These are phyloP conservation scores for Ceratocystis diversiconidia DNA, from an alignment of 2,329 filamentous ascomycete species.

Conservation along the genomic window DNA sequence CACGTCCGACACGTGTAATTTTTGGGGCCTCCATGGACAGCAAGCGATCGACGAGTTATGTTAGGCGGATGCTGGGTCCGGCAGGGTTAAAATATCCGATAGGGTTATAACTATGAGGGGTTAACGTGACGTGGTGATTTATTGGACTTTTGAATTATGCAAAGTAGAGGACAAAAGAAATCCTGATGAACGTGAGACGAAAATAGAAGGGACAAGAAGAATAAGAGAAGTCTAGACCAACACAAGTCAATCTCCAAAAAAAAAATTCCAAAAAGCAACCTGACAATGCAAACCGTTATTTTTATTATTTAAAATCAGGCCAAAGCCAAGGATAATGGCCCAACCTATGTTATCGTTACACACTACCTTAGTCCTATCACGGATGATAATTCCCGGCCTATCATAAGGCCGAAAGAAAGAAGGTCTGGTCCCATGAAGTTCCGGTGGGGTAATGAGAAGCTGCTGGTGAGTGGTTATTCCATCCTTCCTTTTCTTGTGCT, in stretches of 20 bases:
- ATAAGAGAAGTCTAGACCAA: no score
- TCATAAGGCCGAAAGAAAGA: background rate
- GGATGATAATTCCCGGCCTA: background rate
- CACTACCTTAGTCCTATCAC: background rate
- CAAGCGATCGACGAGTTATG: background rate
- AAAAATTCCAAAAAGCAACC: background rate
- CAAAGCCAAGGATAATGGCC: no score
- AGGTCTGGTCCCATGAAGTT: background rate
- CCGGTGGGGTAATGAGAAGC: background rate
- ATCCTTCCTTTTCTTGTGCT: no score
- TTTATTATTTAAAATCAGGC: no score
- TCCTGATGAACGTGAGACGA: no score
- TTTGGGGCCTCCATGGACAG: slow-evolving; percentile 2
- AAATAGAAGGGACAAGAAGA: no score
- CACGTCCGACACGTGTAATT: slow-evolving; percentile 33
- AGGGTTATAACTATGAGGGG: background rate
- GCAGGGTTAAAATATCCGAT: background rate
- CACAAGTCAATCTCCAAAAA: no score
- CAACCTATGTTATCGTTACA: background rate
- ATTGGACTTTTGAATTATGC: background rate
- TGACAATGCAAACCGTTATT: no score
- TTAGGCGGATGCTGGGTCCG: background rate
- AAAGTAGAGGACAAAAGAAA: background rate
- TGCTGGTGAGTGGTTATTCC: no score
- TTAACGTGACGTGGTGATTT: background rate